These are phyloP conservation scores for Trichodelitschia bisporula DNA, from an alignment of 495 filamentous ascomycete genomes.

Conservation along the genomic window DNA sequence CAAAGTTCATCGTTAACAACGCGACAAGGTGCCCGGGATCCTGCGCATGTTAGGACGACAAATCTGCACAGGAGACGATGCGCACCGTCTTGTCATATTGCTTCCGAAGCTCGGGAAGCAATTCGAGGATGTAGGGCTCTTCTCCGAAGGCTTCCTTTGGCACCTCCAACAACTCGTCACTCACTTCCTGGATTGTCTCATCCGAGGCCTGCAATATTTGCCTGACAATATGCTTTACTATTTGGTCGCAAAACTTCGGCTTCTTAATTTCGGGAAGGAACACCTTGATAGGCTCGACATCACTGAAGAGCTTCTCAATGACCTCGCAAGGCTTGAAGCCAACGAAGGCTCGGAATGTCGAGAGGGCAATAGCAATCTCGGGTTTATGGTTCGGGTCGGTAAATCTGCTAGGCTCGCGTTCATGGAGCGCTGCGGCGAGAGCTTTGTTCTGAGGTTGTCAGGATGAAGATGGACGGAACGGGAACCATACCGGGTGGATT, in stretches of 20 bases:
- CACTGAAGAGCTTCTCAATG: constrained; percentile 30
- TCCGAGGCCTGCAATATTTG: constrained; percentile 29
- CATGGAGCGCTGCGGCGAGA: constrained; percentile 36
- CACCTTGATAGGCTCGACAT: constrained; percentile 23
- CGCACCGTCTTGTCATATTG: constrained; percentile 30
- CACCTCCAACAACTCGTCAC: constrained; percentile 23
- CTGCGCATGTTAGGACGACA: no score
- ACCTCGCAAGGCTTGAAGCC: constrained; percentile 44
- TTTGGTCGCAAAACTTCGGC: constrained; percentile 29
- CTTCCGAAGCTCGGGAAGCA: constrained; percentile 36
- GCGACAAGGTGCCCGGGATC: constrained; percentile 43
- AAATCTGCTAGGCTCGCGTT: constrained; percentile 36
- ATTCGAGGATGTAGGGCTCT: constrained; percentile 30
- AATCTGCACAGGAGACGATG: no score
- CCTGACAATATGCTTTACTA: constrained; percentile 32
- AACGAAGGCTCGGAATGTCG: constrained; percentile 57
- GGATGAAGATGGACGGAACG: neutral
- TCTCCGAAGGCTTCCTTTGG: constrained; percentile 25
- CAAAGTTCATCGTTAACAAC: constrained; percentile 47
- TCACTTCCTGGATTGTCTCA: constrained; percentile 22
- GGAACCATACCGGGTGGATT: constrained; percentile 30
- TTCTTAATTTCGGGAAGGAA: constrained; percentile 24
- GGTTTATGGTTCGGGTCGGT: constrained; percentile 61
- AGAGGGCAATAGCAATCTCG: constrained; percentile 53
- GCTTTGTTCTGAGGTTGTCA: constrained; percentile 21